Conservation (phyloP, 805 yeast genomes). For the Wickerhamomyces hampshirensis region DNA sequence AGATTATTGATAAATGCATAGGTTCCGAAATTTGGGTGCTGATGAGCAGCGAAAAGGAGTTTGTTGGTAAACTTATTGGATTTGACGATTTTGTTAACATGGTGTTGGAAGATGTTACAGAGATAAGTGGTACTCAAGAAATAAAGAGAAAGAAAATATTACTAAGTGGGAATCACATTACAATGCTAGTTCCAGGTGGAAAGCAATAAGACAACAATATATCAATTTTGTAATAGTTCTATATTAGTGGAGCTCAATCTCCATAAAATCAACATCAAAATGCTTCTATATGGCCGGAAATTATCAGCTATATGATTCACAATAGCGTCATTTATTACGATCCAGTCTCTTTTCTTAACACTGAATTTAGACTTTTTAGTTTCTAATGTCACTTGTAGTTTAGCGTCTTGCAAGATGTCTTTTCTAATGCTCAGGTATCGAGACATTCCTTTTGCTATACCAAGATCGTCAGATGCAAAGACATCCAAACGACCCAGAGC, state of each 20-base stretch:
- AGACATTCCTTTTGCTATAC: slow-evolving; percentile 78
- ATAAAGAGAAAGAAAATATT: slow-evolving; percentile 55
- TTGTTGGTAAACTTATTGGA: slow-evolving; percentile 83
- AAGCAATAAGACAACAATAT: slow-evolving; percentile 16
- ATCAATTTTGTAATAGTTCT: no score
- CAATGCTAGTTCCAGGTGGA: slow-evolving; percentile 62
- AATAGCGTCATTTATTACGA: slow-evolving; percentile 55
- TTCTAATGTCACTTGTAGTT: slow-evolving; percentile 33
- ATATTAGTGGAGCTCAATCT: no score
- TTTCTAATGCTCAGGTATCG: slow-evolving; percentile 55
- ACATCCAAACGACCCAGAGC: slow-evolving; percentile 63
- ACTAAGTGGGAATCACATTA: slow-evolving; percentile 65
- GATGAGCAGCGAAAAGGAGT: slow-evolving; percentile 61
- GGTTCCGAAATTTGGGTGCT: slow-evolving; percentile 77
- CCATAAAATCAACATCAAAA: slow-evolving; percentile 73
- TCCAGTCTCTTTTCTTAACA: slow-evolving; percentile 55
- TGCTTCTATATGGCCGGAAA: slow-evolving; percentile 63
- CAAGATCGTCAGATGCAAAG: slow-evolving; percentile 76
- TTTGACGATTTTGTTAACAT: slow-evolving; percentile 95
- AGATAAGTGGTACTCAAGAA: slow-evolving; percentile 42
- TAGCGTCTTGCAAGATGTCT: slow-evolving; percentile 39
- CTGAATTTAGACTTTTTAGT: slow-evolving; percentile 31
- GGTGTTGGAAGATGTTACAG: slow-evolving; percentile 79
- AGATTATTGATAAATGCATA: slow-evolving; percentile 80
- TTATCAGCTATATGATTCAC: slow-evolving; percentile 49